A percentile compares a stretch with the other conserved stretches of the same genome.
phyloP scores from a whole-genome alignment of 2,329 filamentous ascomycete genomes.

The Fonsecaea erecta region DNA sequence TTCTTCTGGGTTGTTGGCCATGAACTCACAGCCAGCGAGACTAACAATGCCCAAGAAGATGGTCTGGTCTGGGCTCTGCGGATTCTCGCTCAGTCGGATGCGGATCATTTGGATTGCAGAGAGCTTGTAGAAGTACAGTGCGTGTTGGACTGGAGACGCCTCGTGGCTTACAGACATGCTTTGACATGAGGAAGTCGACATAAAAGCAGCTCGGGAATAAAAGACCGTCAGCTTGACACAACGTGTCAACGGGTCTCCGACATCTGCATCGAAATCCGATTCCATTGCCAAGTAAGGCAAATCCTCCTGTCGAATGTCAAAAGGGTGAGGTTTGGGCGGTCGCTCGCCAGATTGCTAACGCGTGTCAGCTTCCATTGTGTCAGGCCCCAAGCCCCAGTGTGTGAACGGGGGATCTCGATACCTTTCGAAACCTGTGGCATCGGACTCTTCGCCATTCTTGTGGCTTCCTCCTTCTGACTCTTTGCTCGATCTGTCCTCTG shows the following conservation, averaged over 20 bases:
- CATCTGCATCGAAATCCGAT: not conserved
- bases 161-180: not conserved
- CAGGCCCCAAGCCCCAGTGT: too few species aligned
- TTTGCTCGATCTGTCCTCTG: not conserved
- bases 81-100: not conserved
- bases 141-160: not conserved
- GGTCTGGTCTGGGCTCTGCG: not conserved
- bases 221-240: not conserved
- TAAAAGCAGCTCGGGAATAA: not conserved
- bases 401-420: not conserved
- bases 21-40: slow-evolving; percentile 9
- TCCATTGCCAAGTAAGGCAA: too few species aligned
- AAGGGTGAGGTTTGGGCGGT: too few species aligned
- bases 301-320: too few species aligned
- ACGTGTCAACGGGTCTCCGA: not conserved
- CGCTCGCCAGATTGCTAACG: too few species aligned
- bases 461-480: not conserved
- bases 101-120: slow-evolving; percentile 6
- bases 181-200: not conserved
- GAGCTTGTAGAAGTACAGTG: slow-evolving; percentile 7
- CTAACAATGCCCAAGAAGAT: slow-evolving; percentile 1
- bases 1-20: not conserved
- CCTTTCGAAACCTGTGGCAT: slow-evolving; percentile 5
- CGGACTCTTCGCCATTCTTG: not conserved
- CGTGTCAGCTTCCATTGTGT: too few species aligned